Evolutionary conservation across 176 grass and related monocot genomes (phyloP), one percentile per base, ranked within the genome.

Genomic region (Cenchrus purpureus): DNA sequence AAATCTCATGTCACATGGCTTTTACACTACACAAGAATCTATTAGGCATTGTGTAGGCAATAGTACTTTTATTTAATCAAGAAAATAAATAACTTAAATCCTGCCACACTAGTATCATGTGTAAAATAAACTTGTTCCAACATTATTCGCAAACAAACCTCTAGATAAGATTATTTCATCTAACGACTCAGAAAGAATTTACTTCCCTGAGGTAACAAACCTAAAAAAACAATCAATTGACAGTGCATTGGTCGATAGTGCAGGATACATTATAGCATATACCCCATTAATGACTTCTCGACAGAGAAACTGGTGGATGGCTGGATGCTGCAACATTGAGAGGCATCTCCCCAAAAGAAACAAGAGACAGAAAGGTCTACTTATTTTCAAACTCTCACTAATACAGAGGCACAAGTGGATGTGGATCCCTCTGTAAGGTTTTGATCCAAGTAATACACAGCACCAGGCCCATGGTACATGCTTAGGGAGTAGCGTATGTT

Each of bases 221-320:
- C 55, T 52, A 79, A 79, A 74, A 71, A 11, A 85, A 46, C 40
- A 77, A 69, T 53, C 74, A 57, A 68, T 28, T 77, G 34, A 15
- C 9, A 20, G 49, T 53, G 44, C 6, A 20, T 75, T 29, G 15
- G 42, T 43, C 49, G 65, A 44, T 40, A 76, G 65, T 64, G 34
- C 7, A 66, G 48, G 4, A 15, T 61, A 62, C 1, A 4, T 40
- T 40, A 40, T 40, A 67, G 65, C 5, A 32, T 65, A 49, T 74
- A 11, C 0, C 1, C 32, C 31, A 44, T 44, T 20, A 76, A 17
- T 43, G 58, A 56, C 14, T 15, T 76, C 67, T 76, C 49, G 54
- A 68, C 16, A 25, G 1, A 53, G 45, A 60, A 82, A 74, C 25
- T 69, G 62, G 52, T 1, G 2, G 16, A 62, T 40, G 5, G 62